Evolutionary conservation across 1,139 yeast species (phyloP), one percentile per base, ranked within the genome.

Genomic region (Debaryomyces udenii): DNA sequence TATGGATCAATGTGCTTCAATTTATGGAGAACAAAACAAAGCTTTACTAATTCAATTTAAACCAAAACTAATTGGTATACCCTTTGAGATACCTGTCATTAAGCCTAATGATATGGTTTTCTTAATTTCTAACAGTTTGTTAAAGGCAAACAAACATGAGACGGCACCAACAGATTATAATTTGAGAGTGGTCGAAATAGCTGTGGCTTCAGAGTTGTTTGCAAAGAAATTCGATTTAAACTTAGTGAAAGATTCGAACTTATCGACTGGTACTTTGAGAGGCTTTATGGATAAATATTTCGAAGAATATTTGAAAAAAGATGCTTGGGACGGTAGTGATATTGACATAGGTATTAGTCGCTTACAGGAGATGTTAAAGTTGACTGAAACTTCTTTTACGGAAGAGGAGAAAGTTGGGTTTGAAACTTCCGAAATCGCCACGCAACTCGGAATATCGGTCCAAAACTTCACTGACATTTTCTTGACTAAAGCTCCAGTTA

Each of bases 1-100:
- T 32, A 78, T 84, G 86, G 91, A 84, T 57, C 91, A 84, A 62
- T 75, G 85, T 47, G 90, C 91, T 3, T 78, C 86, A 2, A 74
- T 84, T 17, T 83, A 77, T 51, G 90, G 90, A n/a, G 80, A 77
- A 51, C 66, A 62, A 33, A 74, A 71, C 45, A 79, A 83, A 50
- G 86, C 85, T 1, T 60, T 84, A 45, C 72, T 78, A 48, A 81
- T 84, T 32, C 79, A 78, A 47, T 84, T 83, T 62, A 73, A 74
- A 47, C 91, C 91, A 2, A 61, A 70, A 44, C 66, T 84, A 40
- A 65, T 62, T 30, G 89, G 81, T 10, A 65, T 71, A 31, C 78
- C 86, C n/a, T 72, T 80, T 54, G 61, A 66, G 35, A 77, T 83
- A 57, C 88, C 87, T 10, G 55, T 59, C 3, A 58, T 71, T 23